A percentile compares a stretch with the other conserved stretches of the same genome.
These are phyloP conservation scores for Erodium maritimum DNA, from an alignment of 345 rosid species.

Conservation along the genomic window DNA sequence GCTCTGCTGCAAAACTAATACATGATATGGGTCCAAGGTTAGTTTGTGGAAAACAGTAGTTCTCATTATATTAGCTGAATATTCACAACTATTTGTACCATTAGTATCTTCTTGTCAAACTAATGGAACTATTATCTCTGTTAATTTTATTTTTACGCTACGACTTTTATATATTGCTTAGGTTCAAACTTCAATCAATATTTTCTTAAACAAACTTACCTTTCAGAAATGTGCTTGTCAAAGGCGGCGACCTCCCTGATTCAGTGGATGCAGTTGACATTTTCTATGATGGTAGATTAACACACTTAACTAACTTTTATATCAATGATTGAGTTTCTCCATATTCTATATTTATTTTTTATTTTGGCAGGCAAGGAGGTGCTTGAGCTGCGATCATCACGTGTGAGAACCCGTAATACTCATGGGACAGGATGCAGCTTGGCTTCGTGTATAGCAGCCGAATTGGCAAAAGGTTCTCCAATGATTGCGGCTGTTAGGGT, in stretches of 20 bases:
- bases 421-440: conserved; percentile 97
- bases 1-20: conserved; percentile 55
- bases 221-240: conserved; percentile 74
- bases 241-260: conserved; percentile 91
- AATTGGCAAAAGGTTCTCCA: conserved; percentile 80
- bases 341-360: background rate
- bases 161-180: background rate
- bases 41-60: conserved; percentile 8
- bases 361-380: conserved; percentile 39
- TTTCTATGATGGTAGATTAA: conserved; percentile 51
- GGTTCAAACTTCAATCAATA: background rate
- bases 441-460: conserved; percentile 98
- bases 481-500: conserved; percentile 83
- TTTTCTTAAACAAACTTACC: conserved; percentile 4
- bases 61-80: background rate
- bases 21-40: conserved; percentile 81
- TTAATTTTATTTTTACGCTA: background rate
- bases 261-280: conserved; percentile 81
- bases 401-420: conserved; percentile 63
- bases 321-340: background rate
- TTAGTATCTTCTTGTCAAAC: background rate
- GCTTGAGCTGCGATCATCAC: conserved; percentile 53
- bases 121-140: background rate
- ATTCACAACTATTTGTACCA: too few species aligned
- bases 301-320: background rate